phyloP scores from a whole-genome alignment of 345 rosid species.

The Brassica incana region DNA sequence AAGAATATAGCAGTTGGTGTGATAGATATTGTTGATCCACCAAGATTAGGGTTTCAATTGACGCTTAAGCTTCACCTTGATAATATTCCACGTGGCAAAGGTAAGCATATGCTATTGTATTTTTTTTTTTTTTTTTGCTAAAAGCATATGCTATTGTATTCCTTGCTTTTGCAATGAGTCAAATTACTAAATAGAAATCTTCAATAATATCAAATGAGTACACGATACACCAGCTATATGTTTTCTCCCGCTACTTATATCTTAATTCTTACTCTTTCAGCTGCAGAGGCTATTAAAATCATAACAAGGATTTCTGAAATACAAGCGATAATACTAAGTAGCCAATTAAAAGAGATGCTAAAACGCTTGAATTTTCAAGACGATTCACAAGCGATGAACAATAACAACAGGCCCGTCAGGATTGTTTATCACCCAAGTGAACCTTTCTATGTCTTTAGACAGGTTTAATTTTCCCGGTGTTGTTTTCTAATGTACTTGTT shows the following conservation, averaged over 20 bases:
- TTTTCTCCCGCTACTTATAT: neutral
- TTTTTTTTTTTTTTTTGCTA: no score
- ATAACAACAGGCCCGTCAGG: slow-evolving; percentile 51
- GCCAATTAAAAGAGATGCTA: slow-evolving; percentile 77
- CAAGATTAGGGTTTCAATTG: slow-evolving; percentile 80
- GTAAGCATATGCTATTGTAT: slow-evolving; percentile 28
- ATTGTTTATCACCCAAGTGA: slow-evolving; percentile 69
- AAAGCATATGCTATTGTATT: neutral
- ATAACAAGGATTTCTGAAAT: slow-evolving; percentile 64
- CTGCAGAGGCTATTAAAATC: slow-evolving; percentile 61
- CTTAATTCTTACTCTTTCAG: neutral
- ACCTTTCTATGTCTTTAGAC: slow-evolving; percentile 77
- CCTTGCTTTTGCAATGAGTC: neutral
- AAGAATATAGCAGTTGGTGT: slow-evolving; percentile 52
- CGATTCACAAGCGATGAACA: slow-evolving; percentile 28
- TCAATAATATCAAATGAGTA: neutral
- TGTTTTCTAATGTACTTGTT: neutral
- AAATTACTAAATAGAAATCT: neutral
- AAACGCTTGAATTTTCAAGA: slow-evolving; percentile 47
- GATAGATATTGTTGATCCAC: slow-evolving; percentile 71
- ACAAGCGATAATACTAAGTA: slow-evolving; percentile 68
- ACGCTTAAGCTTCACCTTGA: slow-evolving; percentile 62
- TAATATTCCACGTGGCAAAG: slow-evolving; percentile 65
- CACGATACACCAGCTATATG: neutral
- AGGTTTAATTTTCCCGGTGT: slow-evolving; percentile 45